Evolutionary conservation across 257 asterid genomes (phyloP).

Genomic region (Nicotiana otophora): DNA sequence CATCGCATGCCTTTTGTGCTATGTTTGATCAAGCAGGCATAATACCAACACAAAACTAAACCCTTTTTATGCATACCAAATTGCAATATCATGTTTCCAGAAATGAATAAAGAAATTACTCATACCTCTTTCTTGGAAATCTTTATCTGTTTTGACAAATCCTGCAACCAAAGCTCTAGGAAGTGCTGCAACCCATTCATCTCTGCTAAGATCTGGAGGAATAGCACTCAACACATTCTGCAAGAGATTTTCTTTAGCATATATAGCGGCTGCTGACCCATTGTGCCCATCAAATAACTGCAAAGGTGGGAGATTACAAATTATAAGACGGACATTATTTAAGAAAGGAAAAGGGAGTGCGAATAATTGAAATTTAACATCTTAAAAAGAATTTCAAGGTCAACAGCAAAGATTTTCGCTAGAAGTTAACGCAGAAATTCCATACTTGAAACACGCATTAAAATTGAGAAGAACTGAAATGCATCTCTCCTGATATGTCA

Average conservation of each 20-base stretch:
- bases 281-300: conserved; percentile 98
- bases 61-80: not conserved
- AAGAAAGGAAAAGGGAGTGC: not conserved
- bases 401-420: not conserved
- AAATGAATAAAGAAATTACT: not conserved
- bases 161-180: conserved; percentile 98
- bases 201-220: conserved; percentile 79
- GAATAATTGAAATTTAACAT: not conserved
- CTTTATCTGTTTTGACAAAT: conserved; percentile 92
- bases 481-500: not conserved
- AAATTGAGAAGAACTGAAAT: not conserved
- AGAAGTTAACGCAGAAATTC: not conserved
- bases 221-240: conserved; percentile 74
- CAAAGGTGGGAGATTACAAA: conserved; percentile 16
- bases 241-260: conserved; percentile 81
- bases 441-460: not conserved
- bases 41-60: not conserved
- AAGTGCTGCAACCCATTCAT: conserved; percentile 84
- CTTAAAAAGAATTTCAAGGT: not conserved
- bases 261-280: conserved; percentile 97
- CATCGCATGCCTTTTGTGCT: not conserved
- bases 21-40: not conserved
- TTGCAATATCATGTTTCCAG: conserved; percentile 1
- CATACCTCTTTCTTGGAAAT: conserved; percentile 87
- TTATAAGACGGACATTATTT: conserved; percentile 7